These are phyloP conservation scores for Stemphylium vesicarium DNA, from an alignment of 2,329 filamentous ascomycete genomes.

Conservation along the genomic window DNA sequence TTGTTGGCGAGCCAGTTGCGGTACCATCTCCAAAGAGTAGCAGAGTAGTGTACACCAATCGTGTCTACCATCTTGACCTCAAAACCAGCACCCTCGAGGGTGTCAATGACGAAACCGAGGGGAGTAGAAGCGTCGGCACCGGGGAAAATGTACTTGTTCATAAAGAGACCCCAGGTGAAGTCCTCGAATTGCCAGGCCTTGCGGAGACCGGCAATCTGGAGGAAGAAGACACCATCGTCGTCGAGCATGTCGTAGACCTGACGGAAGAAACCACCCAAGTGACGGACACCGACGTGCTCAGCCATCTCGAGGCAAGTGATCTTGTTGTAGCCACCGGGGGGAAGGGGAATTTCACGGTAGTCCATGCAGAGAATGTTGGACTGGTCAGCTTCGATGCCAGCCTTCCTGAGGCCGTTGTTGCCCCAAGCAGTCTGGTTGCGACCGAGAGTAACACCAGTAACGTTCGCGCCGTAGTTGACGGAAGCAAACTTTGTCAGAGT, in stretches of 20 bases:
- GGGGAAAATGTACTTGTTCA: conserved; percentile 99
- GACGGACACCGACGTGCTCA: conserved; percentile 94
- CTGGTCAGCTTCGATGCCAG: conserved; percentile 83
- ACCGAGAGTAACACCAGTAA: conserved; percentile 90
- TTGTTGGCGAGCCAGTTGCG: conserved; percentile 96
- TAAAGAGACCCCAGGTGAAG: conserved; percentile 96
- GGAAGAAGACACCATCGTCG: conserved; percentile 93
- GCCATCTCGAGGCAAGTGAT: conserved; percentile 99
- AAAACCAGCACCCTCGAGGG: conserved; percentile 84
- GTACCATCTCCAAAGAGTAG: conserved; percentile 98
- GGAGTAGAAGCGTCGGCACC: conserved; percentile 95
- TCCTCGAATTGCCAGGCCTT: conserved; percentile 98
- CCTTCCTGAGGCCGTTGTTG: conserved; percentile 84
- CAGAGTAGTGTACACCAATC: conserved; percentile 94
- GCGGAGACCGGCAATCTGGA: conserved; percentile 92
- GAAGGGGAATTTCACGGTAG: conserved; percentile 90
- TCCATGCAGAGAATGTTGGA: conserved; percentile 94
- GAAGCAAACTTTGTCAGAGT: conserved; percentile 93
- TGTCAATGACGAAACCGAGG: conserved; percentile 83
- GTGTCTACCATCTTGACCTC: conserved; percentile 94
- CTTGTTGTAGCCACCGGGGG: conserved; percentile 83
- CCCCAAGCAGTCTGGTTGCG: conserved; percentile 98
- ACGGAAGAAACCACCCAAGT: conserved; percentile 79
- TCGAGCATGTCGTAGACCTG: conserved; percentile 96
- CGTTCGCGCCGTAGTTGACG: conserved; percentile 85